Conservation (phyloP, 495 filamentous ascomycete species). For the Aspergillus sclerotioniger region DNA sequence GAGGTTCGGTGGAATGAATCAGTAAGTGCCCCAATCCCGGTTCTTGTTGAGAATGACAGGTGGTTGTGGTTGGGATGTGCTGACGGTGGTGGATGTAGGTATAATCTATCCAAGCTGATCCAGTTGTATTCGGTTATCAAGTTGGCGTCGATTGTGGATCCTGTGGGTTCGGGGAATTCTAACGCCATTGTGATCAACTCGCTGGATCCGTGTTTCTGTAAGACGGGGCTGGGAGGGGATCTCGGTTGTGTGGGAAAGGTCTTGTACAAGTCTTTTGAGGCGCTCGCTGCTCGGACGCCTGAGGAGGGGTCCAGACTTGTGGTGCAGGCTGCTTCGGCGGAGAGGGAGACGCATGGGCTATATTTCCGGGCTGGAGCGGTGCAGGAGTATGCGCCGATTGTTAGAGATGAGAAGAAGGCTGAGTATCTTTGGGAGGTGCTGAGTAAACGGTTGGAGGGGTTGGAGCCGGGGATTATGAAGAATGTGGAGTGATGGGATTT, state of each 20-base stretch:
- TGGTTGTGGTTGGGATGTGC: too few species aligned
- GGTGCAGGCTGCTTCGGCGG: background rate
- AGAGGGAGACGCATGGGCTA: slow-evolving; percentile 1
- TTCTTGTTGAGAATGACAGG: too few species aligned
- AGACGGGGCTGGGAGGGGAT: background rate
- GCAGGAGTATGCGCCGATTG: slow-evolving; percentile 1
- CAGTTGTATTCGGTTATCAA: background rate
- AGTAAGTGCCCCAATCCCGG: too few species aligned
- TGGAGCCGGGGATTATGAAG: slow-evolving; percentile 4
- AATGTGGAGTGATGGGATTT: background rate
- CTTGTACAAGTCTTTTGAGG: background rate
- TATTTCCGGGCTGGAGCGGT: slow-evolving; percentile 7
- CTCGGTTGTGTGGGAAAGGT: background rate
- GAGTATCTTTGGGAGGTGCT: background rate
- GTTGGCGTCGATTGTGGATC: background rate
- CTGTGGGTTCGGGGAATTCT: background rate
- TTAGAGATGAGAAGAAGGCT: background rate
- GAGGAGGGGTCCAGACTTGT: slow-evolving; percentile 7
- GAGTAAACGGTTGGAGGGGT: background rate
- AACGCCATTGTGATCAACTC: slow-evolving; percentile 8
- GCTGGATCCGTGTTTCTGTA: slow-evolving; percentile 8
- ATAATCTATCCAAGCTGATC: slow-evolving; percentile 8
- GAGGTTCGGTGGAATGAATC: too few species aligned
- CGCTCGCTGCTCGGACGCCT: background rate
- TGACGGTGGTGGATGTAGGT: background rate